phyloP scores from a whole-genome alignment of 2,329 filamentous ascomycete genomes.

The Ophiocordyceps camponoti-leonardi region DNA sequence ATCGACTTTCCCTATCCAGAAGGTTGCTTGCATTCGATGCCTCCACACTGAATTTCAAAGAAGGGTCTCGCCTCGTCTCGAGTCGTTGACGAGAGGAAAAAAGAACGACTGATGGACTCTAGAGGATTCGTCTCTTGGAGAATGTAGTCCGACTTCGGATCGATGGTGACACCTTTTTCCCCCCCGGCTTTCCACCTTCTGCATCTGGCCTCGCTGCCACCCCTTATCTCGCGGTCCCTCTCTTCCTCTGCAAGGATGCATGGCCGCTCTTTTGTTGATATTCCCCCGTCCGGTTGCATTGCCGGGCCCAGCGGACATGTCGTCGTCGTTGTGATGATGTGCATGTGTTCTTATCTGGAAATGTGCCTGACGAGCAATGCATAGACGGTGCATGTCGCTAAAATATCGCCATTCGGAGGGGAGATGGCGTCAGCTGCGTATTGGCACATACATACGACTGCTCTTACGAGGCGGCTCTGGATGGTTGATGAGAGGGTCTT shows the following conservation, averaged over 20 bases:
- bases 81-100: background rate
- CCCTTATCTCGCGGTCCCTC: background rate
- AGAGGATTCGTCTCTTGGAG: background rate
- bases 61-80: background rate
- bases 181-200: background rate
- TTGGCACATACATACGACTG: no score
- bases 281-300: background rate
- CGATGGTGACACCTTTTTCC: background rate
- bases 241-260: background rate
- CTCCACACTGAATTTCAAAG: background rate
- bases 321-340: background rate
- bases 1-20: background rate
- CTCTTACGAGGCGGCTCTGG: no score
- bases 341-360: background rate
- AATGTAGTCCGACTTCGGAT: background rate
- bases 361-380: background rate
- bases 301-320: background rate
- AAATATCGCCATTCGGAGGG: background rate
- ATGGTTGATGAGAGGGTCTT: no score
- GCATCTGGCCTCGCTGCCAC: background rate
- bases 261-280: conserved; percentile 10
- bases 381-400: background rate
- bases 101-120: background rate
- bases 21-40: background rate
- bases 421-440: background rate